Base-by-base conservation (phyloP, 2,329 filamentous ascomycete genomes). In the Lasiodiplodia sp. region DNA sequence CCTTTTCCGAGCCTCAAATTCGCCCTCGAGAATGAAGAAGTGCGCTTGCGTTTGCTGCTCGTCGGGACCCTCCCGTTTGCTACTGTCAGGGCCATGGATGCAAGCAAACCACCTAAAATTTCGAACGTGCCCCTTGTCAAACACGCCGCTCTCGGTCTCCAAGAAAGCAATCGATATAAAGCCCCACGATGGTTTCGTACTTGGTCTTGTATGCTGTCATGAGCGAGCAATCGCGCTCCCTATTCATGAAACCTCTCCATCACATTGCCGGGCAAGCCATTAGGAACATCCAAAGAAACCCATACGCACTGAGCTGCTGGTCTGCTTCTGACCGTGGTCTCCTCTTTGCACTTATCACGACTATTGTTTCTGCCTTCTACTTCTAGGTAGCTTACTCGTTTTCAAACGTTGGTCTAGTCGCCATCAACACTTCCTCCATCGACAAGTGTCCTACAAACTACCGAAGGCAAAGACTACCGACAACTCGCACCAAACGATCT, bases 41-140 rank as follows among this genome's bases (percentile, higher is more conserved):
- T 64, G 60, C 47, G 60, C 47, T 64, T 38, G 44, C 60, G 60
- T 64, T 64, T 64, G 60, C 60, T 64, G 52, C 44, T 31, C 25
- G 47, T 18, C n/a, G 23, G 47, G 52, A 14, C n/a, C 58, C 25
- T 52, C 28, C 28, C 47, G 60, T 64, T 64, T 64, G 60, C 60
- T 64, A 51, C 60, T n/a, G 18, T 12, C 25, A 37, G 23, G 52
- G 47, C 10, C 21, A 64, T 52, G 60, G 44, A 52, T 16, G 28
- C 44, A 38, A n/a, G 60, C 60, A 64, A 64, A 64, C 60, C 37
- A 38, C n/a, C 31, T 38, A 28, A 64, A 34, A 52, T 64, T 47
- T 40, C 55, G 21, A 52, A 10, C 10, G 5, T 25, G 34, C 31
- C 47, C 31, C 21, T 31, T 28, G 52, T 14, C 44, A 38, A 16